Percentiles rank a stretch among this genome's conserved stretches.
phyloP scores from a whole-genome alignment of 2,329 filamentous ascomycete genomes.

The Alternaria panax region DNA sequence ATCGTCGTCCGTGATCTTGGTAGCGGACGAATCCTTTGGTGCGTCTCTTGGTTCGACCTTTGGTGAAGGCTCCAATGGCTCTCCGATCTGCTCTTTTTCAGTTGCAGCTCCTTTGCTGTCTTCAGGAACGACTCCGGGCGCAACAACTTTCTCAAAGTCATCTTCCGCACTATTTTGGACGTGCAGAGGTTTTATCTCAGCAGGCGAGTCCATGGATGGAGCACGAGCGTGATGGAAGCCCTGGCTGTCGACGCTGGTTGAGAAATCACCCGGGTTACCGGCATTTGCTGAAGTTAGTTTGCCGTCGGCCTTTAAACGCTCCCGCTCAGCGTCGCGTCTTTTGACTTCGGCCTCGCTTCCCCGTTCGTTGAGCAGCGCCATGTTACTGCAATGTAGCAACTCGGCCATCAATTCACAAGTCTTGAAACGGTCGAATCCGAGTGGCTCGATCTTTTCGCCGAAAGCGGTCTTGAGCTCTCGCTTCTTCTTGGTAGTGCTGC shows the following conservation, averaged over 20 bases:
- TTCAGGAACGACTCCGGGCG: constrained; percentile 74
- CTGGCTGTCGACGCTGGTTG: constrained; percentile 60
- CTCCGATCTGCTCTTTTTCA: constrained; percentile 55
- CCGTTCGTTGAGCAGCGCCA: constrained; percentile 91
- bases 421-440: constrained; percentile 98
- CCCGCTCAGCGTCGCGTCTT: constrained; percentile 79
- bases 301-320: constrained; percentile 78
- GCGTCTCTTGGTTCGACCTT: constrained; percentile 53
- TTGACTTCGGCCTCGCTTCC: constrained; percentile 89
- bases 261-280: constrained; percentile 64
- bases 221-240: constrained; percentile 60
- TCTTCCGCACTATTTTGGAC: constrained; percentile 84
- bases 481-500: constrained; percentile 69
- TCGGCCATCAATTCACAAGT: constrained; percentile 99
- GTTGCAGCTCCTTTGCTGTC: constrained; percentile 62
- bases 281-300: constrained; percentile 68
- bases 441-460: constrained; percentile 86
- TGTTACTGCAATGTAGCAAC: constrained; percentile 96
- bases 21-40: constrained; percentile 32
- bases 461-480: constrained; percentile 85
- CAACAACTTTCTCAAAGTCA: constrained; percentile 89
- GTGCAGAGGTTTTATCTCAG: constrained; percentile 74
- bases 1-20: constrained; percentile 52
- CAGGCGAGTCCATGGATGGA: constrained; percentile 62
- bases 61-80: constrained; percentile 49